A percentile compares a stretch with the other conserved stretches of the same genome.
Conservation (phyloP, 2,329 filamentous ascomycete species). For the Xylariales sp. region DNA sequence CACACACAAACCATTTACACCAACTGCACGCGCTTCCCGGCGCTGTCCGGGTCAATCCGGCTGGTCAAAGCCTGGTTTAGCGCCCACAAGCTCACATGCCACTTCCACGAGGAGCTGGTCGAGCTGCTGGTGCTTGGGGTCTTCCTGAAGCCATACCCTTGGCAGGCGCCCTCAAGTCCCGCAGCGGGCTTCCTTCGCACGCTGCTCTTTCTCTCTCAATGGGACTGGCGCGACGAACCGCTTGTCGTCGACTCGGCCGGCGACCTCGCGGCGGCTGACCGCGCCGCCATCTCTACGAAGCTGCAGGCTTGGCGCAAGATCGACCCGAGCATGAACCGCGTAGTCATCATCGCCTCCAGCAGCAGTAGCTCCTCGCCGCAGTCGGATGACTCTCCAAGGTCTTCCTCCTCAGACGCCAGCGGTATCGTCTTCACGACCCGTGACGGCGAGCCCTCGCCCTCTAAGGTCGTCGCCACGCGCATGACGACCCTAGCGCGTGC, state of each 20-base stretch:
- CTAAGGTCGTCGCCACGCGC: conserved; percentile 77
- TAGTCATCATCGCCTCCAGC: conserved; percentile 76
- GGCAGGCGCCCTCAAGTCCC: conserved; percentile 70
- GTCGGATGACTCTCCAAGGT: too few relatives aligned
- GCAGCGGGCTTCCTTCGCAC: conserved; percentile 79
- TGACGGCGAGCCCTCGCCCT: conserved; percentile 60
- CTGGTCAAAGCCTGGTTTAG: conserved; percentile 88
- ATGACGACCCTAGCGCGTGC: conserved; percentile 80
- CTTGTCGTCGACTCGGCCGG: conserved; percentile 73
- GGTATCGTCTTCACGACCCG: conserved; percentile 83
- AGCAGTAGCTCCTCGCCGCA: too few relatives aligned
- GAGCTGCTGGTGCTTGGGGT: conserved; percentile 76
- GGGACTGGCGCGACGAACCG: conserved; percentile 87
- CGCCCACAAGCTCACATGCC: conserved; percentile 70
- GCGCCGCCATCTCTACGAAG: conserved; percentile 61
- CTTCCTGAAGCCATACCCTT: conserved; percentile 80
- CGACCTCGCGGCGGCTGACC: conserved; percentile 57
- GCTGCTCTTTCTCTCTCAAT: conserved; percentile 73
- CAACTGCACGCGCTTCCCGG: conserved; percentile 73
- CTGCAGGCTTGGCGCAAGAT: conserved; percentile 83
- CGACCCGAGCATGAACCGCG: conserved; percentile 82
- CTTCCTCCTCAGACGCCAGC: conserved; percentile 69
- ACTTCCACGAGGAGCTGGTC: conserved; percentile 75
- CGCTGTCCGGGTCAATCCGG: conserved; percentile 77
- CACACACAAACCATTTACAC: conserved; percentile 80